Evolutionary conservation across 345 rosid species (phyloP).

Genomic region (Brassica napus): Da-Ae NC_063437.1:15231001-15231500

Average conservation of each 20-base stretch:
- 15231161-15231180: not conserved
- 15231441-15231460: not conserved
- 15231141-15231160: not conserved
- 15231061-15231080: not conserved
- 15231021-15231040: not conserved
- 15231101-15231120: not conserved
- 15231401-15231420: not conserved
- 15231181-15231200: not conserved
- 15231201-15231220: conserved; percentile 3
- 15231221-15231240: conserved; percentile 27
- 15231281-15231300: conserved; percentile 13
- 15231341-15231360: conserved; percentile 18
- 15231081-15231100: not conserved
- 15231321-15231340: conserved; percentile 14
- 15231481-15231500: not conserved
- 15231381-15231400: not conserved
- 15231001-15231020: not conserved
- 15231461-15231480: not conserved
- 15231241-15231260: conserved; percentile 36
- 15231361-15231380: not conserved
- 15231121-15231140: not conserved
- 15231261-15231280: conserved; percentile 34
- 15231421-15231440: not conserved
- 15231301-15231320: conserved; percentile 28
- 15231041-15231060: not conserved